Evolutionary conservation across 1,284 basidiomycete genomes (phyloP), one percentile per base, ranked within the genome.

Genomic region (Malassezia vespertilionis): DNA sequence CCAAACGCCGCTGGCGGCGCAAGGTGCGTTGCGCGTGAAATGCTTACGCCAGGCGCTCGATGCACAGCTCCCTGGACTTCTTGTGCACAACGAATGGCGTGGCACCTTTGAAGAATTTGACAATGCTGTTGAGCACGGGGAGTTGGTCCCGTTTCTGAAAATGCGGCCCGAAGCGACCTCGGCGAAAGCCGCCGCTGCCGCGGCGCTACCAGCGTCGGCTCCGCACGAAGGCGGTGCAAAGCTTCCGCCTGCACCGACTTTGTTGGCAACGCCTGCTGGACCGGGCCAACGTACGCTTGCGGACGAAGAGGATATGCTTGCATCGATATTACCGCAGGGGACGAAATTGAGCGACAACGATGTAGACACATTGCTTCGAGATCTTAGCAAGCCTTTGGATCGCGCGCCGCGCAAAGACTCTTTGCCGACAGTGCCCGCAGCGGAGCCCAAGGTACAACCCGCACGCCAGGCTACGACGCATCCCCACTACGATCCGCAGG

Each of bases 71-170:
- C 68, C 68, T 14, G 64, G 64, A 5, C 49, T 70, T 26, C 50
- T 70, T 8, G 66, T 70, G 20, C 58, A 69, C 49, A 67, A 69
- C 39, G 68, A 70, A 34, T 70, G 68, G 68, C 44, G 64, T 7
- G 68, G 68, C 4, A 61, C 64, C 12, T 70, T 48, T 41, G 66
- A 65, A 31, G 68, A 70, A 18, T 70, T 70, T 32, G 64, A 70
- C 37, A 65, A 70, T 49, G 58, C 65, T 0, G 63, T 70, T 43
- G 68, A 70, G 40, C 63, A 60, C 32, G 65, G 64, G 26, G 65
- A 69, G 53, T 54, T 70, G 14, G 57, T 61, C 30, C 43, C 63
- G 22, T 69, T 70, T 20, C 52, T 70, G 2, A 45, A 54, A 15
- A 49, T 67, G 8, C 28, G 32, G 51, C 7, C 44, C 12, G 14